Percentiles rank a stretch among this genome's conserved stretches.
phyloP scores from a whole-genome alignment of 2,329 filamentous ascomycete species.

The Cercospora zeina region DNA sequence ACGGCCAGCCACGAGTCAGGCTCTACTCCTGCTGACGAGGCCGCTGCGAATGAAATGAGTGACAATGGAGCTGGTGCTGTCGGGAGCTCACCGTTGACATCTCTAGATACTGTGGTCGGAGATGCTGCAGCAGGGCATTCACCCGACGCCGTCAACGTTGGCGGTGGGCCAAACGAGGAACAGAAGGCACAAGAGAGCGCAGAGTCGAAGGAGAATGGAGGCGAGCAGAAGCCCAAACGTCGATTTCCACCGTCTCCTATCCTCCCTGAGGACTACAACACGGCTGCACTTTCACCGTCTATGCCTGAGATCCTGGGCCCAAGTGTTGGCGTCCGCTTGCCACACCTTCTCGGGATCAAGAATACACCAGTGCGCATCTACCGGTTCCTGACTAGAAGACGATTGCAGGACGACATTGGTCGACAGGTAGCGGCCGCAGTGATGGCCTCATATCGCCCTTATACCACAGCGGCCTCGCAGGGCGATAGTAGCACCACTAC shows the following conservation, averaged over 20 bases:
- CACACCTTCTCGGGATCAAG: slow-evolving; percentile 87
- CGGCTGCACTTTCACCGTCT: slow-evolving; percentile 62
- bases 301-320: slow-evolving; percentile 73
- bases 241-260: slow-evolving; percentile 74
- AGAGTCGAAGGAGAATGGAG: slow-evolving; percentile 39
- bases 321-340: slow-evolving; percentile 71
- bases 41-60: slow-evolving; percentile 32
- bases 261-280: slow-evolving; percentile 67
- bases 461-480: slow-evolving; percentile 34
- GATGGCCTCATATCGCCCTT: slow-evolving; percentile 59
- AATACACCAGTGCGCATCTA: slow-evolving; percentile 84
- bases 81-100: slow-evolving; percentile 17
- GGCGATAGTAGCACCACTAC: slow-evolving; percentile 31
- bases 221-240: slow-evolving; percentile 49
- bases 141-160: not conserved
- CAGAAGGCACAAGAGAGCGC: slow-evolving; percentile 25
- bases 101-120: slow-evolving; percentile 16
- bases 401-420: slow-evolving; percentile 83
- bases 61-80: slow-evolving; percentile 19
- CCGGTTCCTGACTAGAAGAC: slow-evolving; percentile 81
- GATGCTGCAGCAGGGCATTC: not conserved
- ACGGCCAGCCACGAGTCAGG: slow-evolving; percentile 4
- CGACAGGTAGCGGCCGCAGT: slow-evolving; percentile 84
- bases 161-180: slow-evolving; percentile 17
- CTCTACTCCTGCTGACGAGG: slow-evolving; percentile 33